Percentiles rank a stretch among this genome's conserved stretches.
phyloP scores from a whole-genome alignment of 345 rosid genomes.

The Abelmoschus esculentus region DNA sequence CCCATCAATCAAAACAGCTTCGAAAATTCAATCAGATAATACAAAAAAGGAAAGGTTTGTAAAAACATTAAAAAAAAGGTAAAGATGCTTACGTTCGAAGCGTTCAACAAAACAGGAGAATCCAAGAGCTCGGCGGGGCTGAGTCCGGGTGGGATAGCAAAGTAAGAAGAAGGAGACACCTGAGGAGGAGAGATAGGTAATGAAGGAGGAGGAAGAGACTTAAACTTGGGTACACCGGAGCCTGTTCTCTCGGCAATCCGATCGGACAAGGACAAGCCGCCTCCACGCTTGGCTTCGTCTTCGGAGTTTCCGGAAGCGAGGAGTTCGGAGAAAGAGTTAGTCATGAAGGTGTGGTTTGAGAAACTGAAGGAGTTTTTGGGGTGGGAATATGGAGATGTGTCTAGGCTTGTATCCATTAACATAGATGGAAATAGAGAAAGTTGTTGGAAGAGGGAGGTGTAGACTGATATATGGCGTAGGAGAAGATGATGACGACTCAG shows the following conservation, averaged over 20 bases:
- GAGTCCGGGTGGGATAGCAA: slow-evolving; percentile 70
- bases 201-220: slow-evolving; percentile 69
- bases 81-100: slow-evolving; percentile 43
- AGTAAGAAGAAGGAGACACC: slow-evolving; percentile 66
- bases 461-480: neutral
- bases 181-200: slow-evolving; percentile 69
- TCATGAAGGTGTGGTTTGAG: slow-evolving; percentile 29
- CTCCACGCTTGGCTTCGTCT: neutral
- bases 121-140: slow-evolving; percentile 79
- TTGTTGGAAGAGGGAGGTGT: neutral
- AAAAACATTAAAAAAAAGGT: too few species aligned
- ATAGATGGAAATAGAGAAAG: neutral
- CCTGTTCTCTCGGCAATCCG: slow-evolving; percentile 48
- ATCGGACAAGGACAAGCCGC: slow-evolving; percentile 34
- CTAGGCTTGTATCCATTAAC: slow-evolving; percentile 32
- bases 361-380: slow-evolving; percentile 19
- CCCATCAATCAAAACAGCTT: neutral
- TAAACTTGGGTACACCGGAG: slow-evolving; percentile 76
- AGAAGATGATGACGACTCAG: slow-evolving; percentile 18
- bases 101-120: slow-evolving; percentile 70
- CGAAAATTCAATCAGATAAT: neutral
- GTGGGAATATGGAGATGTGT: slow-evolving; percentile 27
- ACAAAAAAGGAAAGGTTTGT: neutral
- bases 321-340: slow-evolving; percentile 49
- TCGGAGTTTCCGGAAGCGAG: slow-evolving; percentile 29